Evolutionary conservation across 306 rosid species (phyloP).

Genomic region (Ziziphus jujuba): DNA sequence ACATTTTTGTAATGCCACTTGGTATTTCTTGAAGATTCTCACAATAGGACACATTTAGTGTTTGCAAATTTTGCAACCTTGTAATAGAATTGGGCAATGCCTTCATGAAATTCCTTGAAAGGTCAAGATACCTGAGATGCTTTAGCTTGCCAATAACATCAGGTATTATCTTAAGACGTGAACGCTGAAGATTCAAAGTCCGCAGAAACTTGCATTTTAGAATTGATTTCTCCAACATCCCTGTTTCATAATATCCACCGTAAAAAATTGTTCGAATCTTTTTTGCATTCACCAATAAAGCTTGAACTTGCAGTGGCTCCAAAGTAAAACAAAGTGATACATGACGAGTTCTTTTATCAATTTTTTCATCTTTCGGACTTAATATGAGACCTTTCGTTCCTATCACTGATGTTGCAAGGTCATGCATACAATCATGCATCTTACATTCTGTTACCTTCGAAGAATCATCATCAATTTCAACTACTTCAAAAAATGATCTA

Average conservation of each 20-base stretch:
- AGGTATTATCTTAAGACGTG: neutral
- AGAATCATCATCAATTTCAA: neutral
- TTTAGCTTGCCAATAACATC: constrained; percentile 1
- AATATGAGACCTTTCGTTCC: neutral
- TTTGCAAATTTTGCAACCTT: neutral
- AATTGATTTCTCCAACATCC: too few species aligned
- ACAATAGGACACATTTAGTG: neutral
- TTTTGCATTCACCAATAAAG: neutral
- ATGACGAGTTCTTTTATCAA: neutral
- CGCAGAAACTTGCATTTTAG: constrained; percentile 13
- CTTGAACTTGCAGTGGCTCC: neutral
- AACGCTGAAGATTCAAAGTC: neutral
- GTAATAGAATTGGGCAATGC: constrained; percentile 7
- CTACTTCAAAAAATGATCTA: neutral
- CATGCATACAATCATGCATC: neutral
- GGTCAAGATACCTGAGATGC: constrained; percentile 14
- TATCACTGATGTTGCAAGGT: neutral
- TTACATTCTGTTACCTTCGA: neutral
- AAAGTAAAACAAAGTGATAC: neutral
- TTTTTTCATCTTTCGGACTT: neutral
- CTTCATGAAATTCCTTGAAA: neutral
- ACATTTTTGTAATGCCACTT: neutral
- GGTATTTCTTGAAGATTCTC: neutral
- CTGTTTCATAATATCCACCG: too few species aligned
- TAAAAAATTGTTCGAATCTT: neutral